Conservation (phyloP, 306 rosid species). For the Lathyrus sativus region DNA sequence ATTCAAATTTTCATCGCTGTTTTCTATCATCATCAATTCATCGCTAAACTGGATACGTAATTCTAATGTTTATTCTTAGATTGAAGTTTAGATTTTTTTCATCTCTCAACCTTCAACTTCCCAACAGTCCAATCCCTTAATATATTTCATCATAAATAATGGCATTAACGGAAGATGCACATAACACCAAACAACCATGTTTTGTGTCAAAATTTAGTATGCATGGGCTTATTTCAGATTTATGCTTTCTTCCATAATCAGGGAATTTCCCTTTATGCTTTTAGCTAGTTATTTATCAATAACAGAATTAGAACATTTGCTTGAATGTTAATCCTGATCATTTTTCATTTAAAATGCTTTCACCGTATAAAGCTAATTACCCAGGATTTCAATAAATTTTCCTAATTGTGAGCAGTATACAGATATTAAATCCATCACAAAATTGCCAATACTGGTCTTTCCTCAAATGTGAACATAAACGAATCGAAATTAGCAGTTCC, state of each 20-base stretch:
- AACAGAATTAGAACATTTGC: not conserved
- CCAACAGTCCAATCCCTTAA: not conserved
- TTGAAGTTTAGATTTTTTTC: no score
- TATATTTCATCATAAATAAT: conserved; percentile 2
- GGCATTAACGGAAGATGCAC: not conserved
- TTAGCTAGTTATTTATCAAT: not conserved
- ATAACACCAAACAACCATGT: not conserved
- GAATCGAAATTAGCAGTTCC: not conserved
- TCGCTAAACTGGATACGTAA: not conserved
- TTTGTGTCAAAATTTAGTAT: not conserved
- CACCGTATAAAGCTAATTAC: not conserved
- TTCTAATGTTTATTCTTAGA: not conserved
- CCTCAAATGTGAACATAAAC: not conserved
- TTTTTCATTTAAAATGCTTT: not conserved
- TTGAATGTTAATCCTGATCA: not conserved
- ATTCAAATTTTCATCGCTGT: no score
- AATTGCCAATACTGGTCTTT: not conserved
- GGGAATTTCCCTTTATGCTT: not conserved
- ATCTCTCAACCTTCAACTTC: no score
- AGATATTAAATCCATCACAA: not conserved
- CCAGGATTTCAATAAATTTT: not conserved
- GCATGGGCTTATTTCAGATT: not conserved
- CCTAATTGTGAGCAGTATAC: not conserved
- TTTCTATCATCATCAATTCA: not conserved
- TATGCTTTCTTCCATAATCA: not conserved